phyloP scores from a whole-genome alignment of 257 asterid genomes.

The Solanum verrucosum region DNA sequence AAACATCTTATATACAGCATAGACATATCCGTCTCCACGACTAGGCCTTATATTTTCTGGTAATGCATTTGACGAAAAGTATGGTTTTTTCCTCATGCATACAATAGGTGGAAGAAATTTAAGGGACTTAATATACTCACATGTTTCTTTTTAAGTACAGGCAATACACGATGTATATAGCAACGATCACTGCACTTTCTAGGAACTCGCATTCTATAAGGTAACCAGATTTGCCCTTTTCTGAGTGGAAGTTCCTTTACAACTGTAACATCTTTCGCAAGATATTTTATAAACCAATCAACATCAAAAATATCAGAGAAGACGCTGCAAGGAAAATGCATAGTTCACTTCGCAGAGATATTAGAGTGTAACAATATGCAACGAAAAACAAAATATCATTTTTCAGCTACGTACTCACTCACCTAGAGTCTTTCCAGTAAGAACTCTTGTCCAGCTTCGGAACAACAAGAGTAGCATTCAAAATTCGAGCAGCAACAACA shows the following conservation, averaged over 20 bases:
- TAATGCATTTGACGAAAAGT: neutral
- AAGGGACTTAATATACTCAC: conserved; percentile 32
- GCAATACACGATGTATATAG: conserved; percentile 61
- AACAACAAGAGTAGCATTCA: conserved; percentile 91
- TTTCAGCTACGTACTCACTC: neutral
- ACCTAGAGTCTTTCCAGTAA: conserved; percentile 97
- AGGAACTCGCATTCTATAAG: conserved; percentile 83
- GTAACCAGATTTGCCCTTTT: conserved; percentile 65
- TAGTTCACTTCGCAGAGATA: neutral
- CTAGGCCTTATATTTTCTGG: neutral
- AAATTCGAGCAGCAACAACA: conserved; percentile 95
- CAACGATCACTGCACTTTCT: conserved; percentile 86
- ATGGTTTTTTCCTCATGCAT: neutral
- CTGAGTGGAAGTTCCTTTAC: conserved; percentile 72
- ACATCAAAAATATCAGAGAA: conserved; percentile 85
- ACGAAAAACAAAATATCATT: neutral
- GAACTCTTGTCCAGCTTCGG: conserved; percentile 86
- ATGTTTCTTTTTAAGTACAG: conserved; percentile 65
- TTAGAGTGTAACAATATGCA: neutral
- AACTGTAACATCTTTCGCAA: conserved; percentile 66
- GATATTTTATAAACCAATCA: conserved; percentile 73
- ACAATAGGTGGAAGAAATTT: neutral
- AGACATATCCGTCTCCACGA: neutral
- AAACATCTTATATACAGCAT: neutral
- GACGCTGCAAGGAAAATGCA: conserved; percentile 45